Evolutionary conservation across 139 green algal species (phyloP).

Genomic region (Coelastrella sp.): DNA sequence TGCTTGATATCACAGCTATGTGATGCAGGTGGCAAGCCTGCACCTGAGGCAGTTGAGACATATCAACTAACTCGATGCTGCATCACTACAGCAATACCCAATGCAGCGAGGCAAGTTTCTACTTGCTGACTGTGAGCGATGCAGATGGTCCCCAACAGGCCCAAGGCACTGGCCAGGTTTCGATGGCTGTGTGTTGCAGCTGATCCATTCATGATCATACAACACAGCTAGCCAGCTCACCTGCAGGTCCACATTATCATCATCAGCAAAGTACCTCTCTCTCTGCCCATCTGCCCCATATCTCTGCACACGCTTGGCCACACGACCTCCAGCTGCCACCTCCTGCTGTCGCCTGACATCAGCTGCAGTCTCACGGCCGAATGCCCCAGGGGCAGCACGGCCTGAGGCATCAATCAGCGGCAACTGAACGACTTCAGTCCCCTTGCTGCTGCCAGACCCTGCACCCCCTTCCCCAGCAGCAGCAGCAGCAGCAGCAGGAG

Average conservation of each 20-base stretch:
- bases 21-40: too few relatives aligned
- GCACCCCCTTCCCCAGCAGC: background rate
- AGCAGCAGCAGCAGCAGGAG: slow-evolving; percentile 6
- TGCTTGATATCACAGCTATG: too few relatives aligned
- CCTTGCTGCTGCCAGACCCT: slow-evolving; percentile 12
- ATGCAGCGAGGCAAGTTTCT: too few relatives aligned
- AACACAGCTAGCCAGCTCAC: slow-evolving; percentile 21
- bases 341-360: slow-evolving; percentile 15
- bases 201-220: too few relatives aligned
- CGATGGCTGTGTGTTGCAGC: too few relatives aligned
- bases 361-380: slow-evolving; percentile 79
- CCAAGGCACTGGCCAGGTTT: too few relatives aligned
- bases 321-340: slow-evolving; percentile 32
- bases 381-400: slow-evolving; percentile 79
- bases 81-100: too few relatives aligned
- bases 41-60: too few relatives aligned
- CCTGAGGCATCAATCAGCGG: slow-evolving; percentile 83
- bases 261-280: slow-evolving; percentile 88
- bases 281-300: slow-evolving; percentile 74
- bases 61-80: too few relatives aligned
- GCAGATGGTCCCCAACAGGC: too few relatives aligned
- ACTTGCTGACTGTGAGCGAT: too few relatives aligned
- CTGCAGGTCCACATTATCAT: slow-evolving; percentile 76
- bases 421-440: slow-evolving; percentile 59
- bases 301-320: slow-evolving; percentile 65